These are phyloP conservation scores for Eucalyptus caleyi DNA, from an alignment of 345 rosid species.

Conservation along the genomic window DNA sequence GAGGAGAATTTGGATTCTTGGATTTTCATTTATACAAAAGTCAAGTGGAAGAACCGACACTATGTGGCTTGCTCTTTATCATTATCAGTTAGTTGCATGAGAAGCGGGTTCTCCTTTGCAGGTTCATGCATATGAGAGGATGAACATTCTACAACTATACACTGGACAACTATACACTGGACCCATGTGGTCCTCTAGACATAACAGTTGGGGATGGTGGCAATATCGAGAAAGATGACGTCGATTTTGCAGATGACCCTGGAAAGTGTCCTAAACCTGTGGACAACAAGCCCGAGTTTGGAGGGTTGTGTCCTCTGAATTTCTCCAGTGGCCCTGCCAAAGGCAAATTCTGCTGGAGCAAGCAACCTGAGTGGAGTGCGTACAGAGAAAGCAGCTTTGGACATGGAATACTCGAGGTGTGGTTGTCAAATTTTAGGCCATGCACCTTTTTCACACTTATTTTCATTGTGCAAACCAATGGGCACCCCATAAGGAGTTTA, in stretches of 20 bases:
- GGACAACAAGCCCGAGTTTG: constrained; percentile 57
- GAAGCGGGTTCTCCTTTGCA: background rate
- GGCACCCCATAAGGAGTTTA: background rate
- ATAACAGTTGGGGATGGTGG: constrained; percentile 87
- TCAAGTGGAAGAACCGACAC: background rate
- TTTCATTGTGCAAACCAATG: background rate
- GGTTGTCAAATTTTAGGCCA: background rate
- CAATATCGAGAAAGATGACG: constrained; percentile 65
- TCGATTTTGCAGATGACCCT: constrained; percentile 63
- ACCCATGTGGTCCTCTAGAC: constrained; percentile 68
- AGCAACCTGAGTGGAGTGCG: constrained; percentile 84
- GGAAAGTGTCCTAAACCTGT: constrained; percentile 63
- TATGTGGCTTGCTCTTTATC: background rate
- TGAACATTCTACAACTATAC: constrained; percentile 68
- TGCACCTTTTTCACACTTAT: background rate
- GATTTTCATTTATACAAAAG: background rate
- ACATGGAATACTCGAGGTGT: constrained; percentile 78
- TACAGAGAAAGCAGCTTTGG: constrained; percentile 88
- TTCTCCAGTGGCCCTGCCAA: constrained; percentile 73
- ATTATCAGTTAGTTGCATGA: background rate
- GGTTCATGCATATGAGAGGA: constrained; percentile 91
- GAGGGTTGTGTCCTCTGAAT: constrained; percentile 57
- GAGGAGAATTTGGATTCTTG: background rate
- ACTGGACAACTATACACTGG: constrained; percentile 61
- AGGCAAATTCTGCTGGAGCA: constrained; percentile 73